Evolutionary conservation across 2,329 filamentous ascomycete species (phyloP), one percentile per base, ranked within the genome.

Genomic region (Penicillium sp.): DNA sequence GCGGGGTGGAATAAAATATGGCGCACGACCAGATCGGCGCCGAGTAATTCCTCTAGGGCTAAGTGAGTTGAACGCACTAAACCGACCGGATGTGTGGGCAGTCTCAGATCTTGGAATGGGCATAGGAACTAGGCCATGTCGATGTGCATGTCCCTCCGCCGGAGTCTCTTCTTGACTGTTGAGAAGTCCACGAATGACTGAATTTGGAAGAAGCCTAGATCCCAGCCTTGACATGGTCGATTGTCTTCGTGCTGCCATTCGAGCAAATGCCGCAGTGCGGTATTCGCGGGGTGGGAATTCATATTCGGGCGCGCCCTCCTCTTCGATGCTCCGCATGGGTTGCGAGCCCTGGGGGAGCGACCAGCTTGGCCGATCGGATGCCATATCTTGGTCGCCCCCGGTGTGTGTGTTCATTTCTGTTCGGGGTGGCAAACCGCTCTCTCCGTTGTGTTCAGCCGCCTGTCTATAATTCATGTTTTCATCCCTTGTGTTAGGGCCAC

Each of bases 171-270:
- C 71, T 53, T 72, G 68, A 49, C 72, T 74, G 51, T 61, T 73
- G 8, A 73, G 61, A 28, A 74, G 61, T 4, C 69, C 69, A 48
- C 72, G 67, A 24, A 70, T 69, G 15, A 73, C 70, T 12, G 69
- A 69, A 49, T 73, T 72, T 32, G 74, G 73, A n/a, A 75, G 56
- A 26, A 76, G 66, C 52, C 72, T 66, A 19, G 73, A 74, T 13
- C 73, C 72, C 38, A 76, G 60, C 34, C 74, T 64, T 45, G 73
- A 75, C 68, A 76, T 72, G 13, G 72, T 68, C 4, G 73, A 75
- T 52, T 71, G 71, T 51, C 71, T 66, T 55, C 70, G 67, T 31
- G 66, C 60, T 45, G 67, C 63, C 53, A 71, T 59, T 50, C 64
- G 57, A 56, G 66, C 49, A 56, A 70, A 52, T 29, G 66, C 59